Evolutionary conservation across 192 early-diverging fungal species (phyloP).

Genomic region (Podochytrium sp.): DNA sequence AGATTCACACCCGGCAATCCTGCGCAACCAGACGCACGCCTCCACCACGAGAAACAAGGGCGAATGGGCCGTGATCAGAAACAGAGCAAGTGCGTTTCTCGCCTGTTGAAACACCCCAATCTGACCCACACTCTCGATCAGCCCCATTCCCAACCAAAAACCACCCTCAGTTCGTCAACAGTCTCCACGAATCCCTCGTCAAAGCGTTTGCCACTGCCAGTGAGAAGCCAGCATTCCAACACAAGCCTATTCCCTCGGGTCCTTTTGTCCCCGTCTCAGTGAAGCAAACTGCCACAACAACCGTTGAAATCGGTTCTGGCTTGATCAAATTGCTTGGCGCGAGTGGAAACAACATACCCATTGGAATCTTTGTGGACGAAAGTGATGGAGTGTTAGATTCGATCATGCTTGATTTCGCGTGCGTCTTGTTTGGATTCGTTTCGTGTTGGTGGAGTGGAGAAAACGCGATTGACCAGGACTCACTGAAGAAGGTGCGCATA

Average conservation of each 20-base stretch:
- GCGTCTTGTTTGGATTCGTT: slow-evolving; percentile 9
- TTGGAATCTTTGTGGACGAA: slow-evolving; percentile 7
- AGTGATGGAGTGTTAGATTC: background rate
- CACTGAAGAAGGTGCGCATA: background rate
- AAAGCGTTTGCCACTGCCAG: background rate
- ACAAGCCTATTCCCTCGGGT: background rate
- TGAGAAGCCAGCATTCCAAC: background rate
- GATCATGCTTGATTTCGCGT: slow-evolving; percentile 2
- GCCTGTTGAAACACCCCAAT: background rate
- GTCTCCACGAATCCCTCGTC: slow-evolving; percentile 4
- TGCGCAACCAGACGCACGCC: slow-evolving; percentile 1
- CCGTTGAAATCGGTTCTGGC: background rate
- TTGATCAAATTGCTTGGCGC: background rate
- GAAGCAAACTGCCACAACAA: background rate
- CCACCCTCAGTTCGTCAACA: slow-evolving; percentile 17
- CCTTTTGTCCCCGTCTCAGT: background rate
- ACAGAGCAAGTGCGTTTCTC: slow-evolving; percentile 13
- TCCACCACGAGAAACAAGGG: background rate
- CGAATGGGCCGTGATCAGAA: slow-evolving; percentile 23
- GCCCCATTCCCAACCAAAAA: slow-evolving; percentile 14
- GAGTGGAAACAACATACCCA: background rate
- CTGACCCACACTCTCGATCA: background rate
- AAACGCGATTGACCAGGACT: background rate
- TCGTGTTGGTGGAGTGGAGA: background rate
- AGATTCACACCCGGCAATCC: slow-evolving; percentile 12